Evolutionary conservation across 2,329 filamentous ascomycete species (phyloP), one percentile per base, ranked within the genome.

Genomic region (Aspergillus sp.): DNA sequence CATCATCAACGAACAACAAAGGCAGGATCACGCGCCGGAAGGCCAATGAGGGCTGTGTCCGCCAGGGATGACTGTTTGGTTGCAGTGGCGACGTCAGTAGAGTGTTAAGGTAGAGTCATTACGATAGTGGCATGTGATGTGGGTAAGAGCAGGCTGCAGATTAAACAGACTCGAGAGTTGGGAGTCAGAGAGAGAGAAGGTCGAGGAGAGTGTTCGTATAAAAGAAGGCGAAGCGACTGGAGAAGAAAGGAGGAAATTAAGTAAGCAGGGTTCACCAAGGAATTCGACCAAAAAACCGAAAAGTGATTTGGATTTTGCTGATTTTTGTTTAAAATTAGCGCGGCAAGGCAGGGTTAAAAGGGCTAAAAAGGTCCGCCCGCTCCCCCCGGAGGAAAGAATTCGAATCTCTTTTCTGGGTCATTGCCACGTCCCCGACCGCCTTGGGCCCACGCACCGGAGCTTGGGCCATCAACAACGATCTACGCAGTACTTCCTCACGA

Each of bases 301-400:
- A 59, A 54, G 49, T 37, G 45, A 48, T 48, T 48, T 35, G 21
- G 45, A 48, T 48, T 31, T 44, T 27, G 33, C 46, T 56, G 53
- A 66, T 56, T 65, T 63, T 66, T 66, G 63, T 64, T 57, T 64
- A 40, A 56, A 27, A 56, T 40, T 45, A 41, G 59, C 40, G 64
- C 51, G 31, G 27, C 55, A 40, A 62, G 64, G 63, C 66, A 69
- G 66, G 68, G 68, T 74, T 74, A 74, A 75, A 73, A 74, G 69
- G 71, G 71, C 65, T 65, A 56, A 59, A 53, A 37, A 6, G 51
- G 27, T n/a, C 63, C 60, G 63, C 67, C 60, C 56, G 31, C 52
- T 45, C 59, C 59, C 56, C 54, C 55, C 58, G 59, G 56, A 65
- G 58, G 52, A 61, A 61, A 59, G 50, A 46, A 57, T 58, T 57